Base-by-base conservation (phyloP, 2,329 filamentous ascomycete genomes). In the Paramyrothecium roridum region DNA sequence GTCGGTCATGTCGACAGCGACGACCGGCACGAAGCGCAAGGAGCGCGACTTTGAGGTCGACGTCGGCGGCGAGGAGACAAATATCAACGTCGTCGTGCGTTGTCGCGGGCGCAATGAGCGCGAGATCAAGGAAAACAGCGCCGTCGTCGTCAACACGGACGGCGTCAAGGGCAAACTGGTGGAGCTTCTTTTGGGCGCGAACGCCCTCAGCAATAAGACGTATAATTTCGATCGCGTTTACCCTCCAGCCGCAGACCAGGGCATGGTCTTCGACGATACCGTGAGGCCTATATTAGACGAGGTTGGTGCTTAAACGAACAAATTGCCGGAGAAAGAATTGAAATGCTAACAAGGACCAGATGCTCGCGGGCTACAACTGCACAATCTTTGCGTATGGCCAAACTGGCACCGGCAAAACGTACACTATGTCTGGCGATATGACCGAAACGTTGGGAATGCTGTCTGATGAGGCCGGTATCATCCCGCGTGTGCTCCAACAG, bases 391-490 rank as follows among this genome's bases (percentile, higher is more conserved):
- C 95, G 34, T 99, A 99, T 70, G 95, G 95, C 23, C 95, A 99
- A 72, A 99, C 95, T 0, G 95, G 95, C 48, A 99, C 95, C 0
- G 95, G 95, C 64, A 99, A 99, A 73, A 99, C 95, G 16, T 99
- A 99, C 73, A 99, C 95, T 22, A 99, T 99, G 95, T 96, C 93
- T 1, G 95, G 95, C 54, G 93, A 99, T 71, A 97, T 99, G 85
- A 90, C 84, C 16, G 90, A 97, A 64, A 91, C 86, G 0, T 74
- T 92, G 40, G 91, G 93, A 2, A 86, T 96, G 57, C 80, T 96
- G 16, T 93, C 93, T 1, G 95, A 98, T 68, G 88, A 87, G 43
- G 95, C 96, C 26, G 95, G 95, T 64, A 98, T 99, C 63, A 95
- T 99, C 59, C 96, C 96, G 22, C 88, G 96, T 50, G 91, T 93